phyloP scores from a whole-genome alignment of 306 rosid genomes.

The Corylus avellana region DNA sequence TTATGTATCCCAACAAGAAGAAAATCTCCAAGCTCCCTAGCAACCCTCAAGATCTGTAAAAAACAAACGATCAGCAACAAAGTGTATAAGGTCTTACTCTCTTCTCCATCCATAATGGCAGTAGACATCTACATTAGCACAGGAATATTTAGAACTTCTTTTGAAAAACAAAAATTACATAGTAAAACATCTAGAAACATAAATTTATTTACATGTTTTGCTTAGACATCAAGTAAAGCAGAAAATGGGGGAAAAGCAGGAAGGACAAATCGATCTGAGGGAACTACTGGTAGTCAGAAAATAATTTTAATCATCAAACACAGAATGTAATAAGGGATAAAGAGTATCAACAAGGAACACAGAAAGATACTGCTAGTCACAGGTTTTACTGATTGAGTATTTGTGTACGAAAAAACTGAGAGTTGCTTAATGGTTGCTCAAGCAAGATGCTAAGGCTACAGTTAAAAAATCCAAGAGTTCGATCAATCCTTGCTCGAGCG shows the following conservation, averaged over 20 bases:
- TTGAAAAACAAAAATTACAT: background rate
- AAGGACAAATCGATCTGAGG: background rate
- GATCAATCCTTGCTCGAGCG: no score
- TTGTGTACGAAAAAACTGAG: no score
- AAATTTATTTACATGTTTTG: background rate
- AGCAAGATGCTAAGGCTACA: no score
- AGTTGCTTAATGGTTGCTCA: no score
- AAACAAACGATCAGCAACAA: conserved; percentile 22
- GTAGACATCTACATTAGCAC: background rate
- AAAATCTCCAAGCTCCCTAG: conserved; percentile 86
- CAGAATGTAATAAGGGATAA: background rate
- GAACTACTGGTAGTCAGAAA: background rate
- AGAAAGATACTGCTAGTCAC: background rate
- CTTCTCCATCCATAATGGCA: background rate
- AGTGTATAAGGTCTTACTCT: conserved; percentile 16
- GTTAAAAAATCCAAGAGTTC: no score
- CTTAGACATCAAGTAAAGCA: background rate
- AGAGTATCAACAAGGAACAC: background rate
- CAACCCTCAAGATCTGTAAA: conserved; percentile 81
- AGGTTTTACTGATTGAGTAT: background rate
- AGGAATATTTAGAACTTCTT: background rate
- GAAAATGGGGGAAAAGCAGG: background rate
- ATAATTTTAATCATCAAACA: background rate
- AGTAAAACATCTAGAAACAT: background rate
- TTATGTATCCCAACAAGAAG: conserved; percentile 98